Percentiles rank a stretch among this genome's conserved stretches.
Conservation (phyloP, 2,329 filamentous ascomycete genomes). For the Xylariaceae sp. region DNA sequence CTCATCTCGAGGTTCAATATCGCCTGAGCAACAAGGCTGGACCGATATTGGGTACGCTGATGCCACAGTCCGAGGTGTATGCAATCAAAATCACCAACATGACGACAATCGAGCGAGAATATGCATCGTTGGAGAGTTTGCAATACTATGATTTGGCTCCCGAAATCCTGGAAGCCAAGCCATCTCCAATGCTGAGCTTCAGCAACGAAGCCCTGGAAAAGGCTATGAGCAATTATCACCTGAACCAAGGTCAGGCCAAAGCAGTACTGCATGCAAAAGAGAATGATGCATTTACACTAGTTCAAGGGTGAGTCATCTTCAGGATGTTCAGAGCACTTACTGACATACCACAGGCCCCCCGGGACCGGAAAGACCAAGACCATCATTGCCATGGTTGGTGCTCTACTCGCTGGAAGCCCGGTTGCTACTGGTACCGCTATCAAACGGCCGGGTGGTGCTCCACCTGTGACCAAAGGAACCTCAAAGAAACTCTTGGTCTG, state of each 20-base stretch:
- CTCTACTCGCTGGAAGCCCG: conserved; percentile 62
- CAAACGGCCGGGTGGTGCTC: conserved; percentile 36
- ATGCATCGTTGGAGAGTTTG: conserved; percentile 82
- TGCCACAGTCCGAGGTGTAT: conserved; percentile 66
- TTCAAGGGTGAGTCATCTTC: conserved; percentile 67
- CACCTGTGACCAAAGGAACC: conserved; percentile 34
- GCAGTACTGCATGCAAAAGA: conserved; percentile 89
- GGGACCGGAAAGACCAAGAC: conserved; percentile 99
- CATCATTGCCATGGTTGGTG: conserved; percentile 92
- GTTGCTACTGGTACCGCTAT: conserved; percentile 43
- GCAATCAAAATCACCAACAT: conserved; percentile 87
- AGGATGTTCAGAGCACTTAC: conserved; percentile 12
- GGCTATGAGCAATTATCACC: conserved; percentile 71
- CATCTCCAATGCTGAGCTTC: conserved; percentile 83
- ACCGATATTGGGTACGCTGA: conserved; percentile 60
- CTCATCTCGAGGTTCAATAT: conserved; percentile 79
- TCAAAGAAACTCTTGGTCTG: conserved; percentile 91
- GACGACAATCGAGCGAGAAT: conserved; percentile 93
- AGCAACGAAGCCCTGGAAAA: conserved; percentile 68
- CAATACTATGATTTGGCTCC: conserved; percentile 96
- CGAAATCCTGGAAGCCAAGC: conserved; percentile 84
- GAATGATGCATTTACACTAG: conserved; percentile 94
- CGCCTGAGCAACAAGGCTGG: conserved; percentile 69
- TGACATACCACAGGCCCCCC: conserved; percentile 62
- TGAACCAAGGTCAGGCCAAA: conserved; percentile 87